Evolutionary conservation across 768 basidiomycete species (phyloP).

Genomic region (Pholiota conissans): DNA sequence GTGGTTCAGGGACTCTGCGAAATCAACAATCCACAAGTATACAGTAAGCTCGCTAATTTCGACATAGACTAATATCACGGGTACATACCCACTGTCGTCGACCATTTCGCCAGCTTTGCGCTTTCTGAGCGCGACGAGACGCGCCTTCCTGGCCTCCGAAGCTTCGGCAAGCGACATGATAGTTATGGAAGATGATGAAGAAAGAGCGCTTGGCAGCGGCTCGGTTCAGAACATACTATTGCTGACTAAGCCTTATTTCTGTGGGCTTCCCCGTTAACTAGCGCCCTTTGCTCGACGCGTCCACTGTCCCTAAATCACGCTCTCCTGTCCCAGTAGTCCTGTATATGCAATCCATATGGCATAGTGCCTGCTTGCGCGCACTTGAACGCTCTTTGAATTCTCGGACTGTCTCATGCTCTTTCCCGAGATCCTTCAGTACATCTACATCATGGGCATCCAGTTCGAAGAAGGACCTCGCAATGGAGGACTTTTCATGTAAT

Average conservation of each 20-base stretch:
- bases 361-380: slow-evolving; percentile 25
- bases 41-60: neutral
- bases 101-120: slow-evolving; percentile 60
- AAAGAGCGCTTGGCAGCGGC: neutral
- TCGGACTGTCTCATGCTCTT: neutral
- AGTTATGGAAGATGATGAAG: neutral
- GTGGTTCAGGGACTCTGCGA: slow-evolving; percentile 36
- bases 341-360: slow-evolving; percentile 28
- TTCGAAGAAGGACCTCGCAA: slow-evolving; percentile 38
- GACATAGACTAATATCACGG: neutral
- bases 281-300: slow-evolving; percentile 10
- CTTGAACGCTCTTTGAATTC: slow-evolving; percentile 19
- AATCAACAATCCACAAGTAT: neutral
- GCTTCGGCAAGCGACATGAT: slow-evolving; percentile 67
- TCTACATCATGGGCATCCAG: slow-evolving; percentile 23
- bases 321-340: slow-evolving; percentile 1
- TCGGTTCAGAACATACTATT: neutral
- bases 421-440: slow-evolving; percentile 14
- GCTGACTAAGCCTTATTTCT: slow-evolving; percentile 19
- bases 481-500: slow-evolving; percentile 69
- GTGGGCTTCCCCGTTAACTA: neutral
- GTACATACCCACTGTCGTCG: slow-evolving; percentile 43
- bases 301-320: slow-evolving; percentile 2
- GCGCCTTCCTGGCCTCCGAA: slow-evolving; percentile 80
- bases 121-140: slow-evolving; percentile 74